Conservation (phyloP, 2,329 filamentous ascomycete species). For the Beauveria bassiana region DNA sequence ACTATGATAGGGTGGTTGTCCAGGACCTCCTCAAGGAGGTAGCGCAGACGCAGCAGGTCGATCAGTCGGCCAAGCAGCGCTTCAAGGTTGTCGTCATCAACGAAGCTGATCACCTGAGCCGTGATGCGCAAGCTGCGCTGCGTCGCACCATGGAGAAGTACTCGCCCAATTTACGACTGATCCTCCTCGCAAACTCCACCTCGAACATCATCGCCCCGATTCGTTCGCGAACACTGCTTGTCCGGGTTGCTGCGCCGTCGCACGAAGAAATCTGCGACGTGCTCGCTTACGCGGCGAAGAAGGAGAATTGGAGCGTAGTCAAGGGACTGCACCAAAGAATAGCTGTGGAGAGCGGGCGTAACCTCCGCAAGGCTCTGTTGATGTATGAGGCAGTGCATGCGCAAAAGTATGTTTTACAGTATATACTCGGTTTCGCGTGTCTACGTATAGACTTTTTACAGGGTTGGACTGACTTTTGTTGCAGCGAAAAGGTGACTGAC, state of each 20-base stretch:
- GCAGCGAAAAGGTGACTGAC: slow-evolving; percentile 82
- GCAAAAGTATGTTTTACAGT: slow-evolving; percentile 64
- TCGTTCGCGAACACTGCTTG: slow-evolving; percentile 79
- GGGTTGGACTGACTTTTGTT: slow-evolving; percentile 22
- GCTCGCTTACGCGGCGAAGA: slow-evolving; percentile 61
- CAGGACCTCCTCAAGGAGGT: slow-evolving; percentile 97
- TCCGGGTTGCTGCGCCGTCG: slow-evolving; percentile 83
- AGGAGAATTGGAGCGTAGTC: slow-evolving; percentile 74
- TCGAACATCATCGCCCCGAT: slow-evolving; percentile 99
- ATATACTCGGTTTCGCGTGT: background rate
- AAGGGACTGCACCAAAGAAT: slow-evolving; percentile 74
- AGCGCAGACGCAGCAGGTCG: slow-evolving; percentile 98
- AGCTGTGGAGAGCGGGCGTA: slow-evolving; percentile 82
- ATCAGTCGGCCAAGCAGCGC: slow-evolving; percentile 76
- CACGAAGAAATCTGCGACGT: slow-evolving; percentile 78
- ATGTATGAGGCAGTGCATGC: slow-evolving; percentile 98
- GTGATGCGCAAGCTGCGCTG: slow-evolving; percentile 92
- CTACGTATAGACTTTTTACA: background rate
- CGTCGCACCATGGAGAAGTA: slow-evolving; percentile 99
- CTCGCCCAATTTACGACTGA: slow-evolving; percentile 85
- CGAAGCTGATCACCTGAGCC: slow-evolving; percentile 87
- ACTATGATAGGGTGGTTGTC: slow-evolving; percentile 90
- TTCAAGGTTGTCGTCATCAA: slow-evolving; percentile 99
- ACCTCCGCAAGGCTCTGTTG: slow-evolving; percentile 78
- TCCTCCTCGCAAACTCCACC: slow-evolving; percentile 89